These are phyloP conservation scores for Termitomyces sp. DNA, from an alignment of 768 basidiomycete species.

Conservation along the genomic window DNA sequence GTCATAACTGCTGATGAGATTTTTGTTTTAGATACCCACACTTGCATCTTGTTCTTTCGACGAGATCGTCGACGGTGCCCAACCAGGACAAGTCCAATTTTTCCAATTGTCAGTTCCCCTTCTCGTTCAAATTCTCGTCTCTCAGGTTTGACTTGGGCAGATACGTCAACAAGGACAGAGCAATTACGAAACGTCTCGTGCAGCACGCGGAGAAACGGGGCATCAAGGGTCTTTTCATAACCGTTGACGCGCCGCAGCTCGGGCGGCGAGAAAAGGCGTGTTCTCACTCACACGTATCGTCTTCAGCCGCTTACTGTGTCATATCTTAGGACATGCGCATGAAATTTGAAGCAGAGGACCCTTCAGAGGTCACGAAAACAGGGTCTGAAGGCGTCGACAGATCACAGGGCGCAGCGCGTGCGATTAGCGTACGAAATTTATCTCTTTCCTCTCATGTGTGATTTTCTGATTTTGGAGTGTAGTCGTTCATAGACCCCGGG, in stretches of 20 bases:
- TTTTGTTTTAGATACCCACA: slow-evolving; percentile 86
- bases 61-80: slow-evolving; percentile 85
- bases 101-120: slow-evolving; percentile 64
- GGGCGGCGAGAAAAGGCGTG: slow-evolving; percentile 81
- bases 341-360: slow-evolving; percentile 85
- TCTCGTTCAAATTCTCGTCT: neutral
- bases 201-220: slow-evolving; percentile 88
- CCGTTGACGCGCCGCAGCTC: slow-evolving; percentile 95
- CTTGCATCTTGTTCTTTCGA: slow-evolving; percentile 95
- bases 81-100: slow-evolving; percentile 76
- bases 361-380: slow-evolving; percentile 45
- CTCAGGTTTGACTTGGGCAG: slow-evolving; percentile 27
- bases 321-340: slow-evolving; percentile 77
- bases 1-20: neutral
- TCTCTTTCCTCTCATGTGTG: neutral
- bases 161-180: slow-evolving; percentile 90
- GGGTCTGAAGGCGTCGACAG: slow-evolving; percentile 62
- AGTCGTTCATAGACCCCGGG: slow-evolving; percentile 94
- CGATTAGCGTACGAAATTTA: slow-evolving; percentile 66
- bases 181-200: slow-evolving; percentile 79
- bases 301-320: neutral
- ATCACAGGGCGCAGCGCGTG: slow-evolving; percentile 88
- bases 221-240: slow-evolving; percentile 92
- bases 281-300: no score
- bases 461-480: no score